These are phyloP conservation scores for Hypoxylon sp. DNA, from an alignment of 2,329 filamentous ascomycete genomes.

Conservation along the genomic window DNA sequence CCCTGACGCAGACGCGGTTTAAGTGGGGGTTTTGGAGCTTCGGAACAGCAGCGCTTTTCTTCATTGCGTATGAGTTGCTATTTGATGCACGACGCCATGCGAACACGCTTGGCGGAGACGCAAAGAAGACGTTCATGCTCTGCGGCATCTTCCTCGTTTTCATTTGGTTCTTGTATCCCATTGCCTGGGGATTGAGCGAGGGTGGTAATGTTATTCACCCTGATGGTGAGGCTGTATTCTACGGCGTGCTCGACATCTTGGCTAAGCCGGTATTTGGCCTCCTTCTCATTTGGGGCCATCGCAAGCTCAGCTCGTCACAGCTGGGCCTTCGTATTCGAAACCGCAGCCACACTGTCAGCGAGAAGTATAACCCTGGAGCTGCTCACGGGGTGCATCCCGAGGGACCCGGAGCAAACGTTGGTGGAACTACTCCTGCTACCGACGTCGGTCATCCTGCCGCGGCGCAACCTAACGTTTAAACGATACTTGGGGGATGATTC, in stretches of 20 bases:
- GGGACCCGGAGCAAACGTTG: slow-evolving; percentile 41
- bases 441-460: slow-evolving; percentile 9
- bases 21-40: slow-evolving; percentile 79
- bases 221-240: slow-evolving; percentile 78
- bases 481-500: neutral
- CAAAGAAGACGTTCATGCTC: slow-evolving; percentile 67
- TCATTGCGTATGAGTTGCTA: slow-evolving; percentile 73
- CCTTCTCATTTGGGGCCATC: slow-evolving; percentile 73
- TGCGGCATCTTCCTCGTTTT: slow-evolving; percentile 72
- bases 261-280: slow-evolving; percentile 75
- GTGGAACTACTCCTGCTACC: slow-evolving; percentile 23
- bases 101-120: slow-evolving; percentile 65
- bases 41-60: slow-evolving; percentile 67
- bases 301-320: slow-evolving; percentile 70
- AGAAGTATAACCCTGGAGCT: slow-evolving; percentile 45
- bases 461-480: slow-evolving; percentile 18
- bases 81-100: slow-evolving; percentile 70
- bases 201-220: slow-evolving; percentile 76
- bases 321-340: slow-evolving; percentile 66
- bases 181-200: slow-evolving; percentile 74
- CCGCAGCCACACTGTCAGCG: slow-evolving; percentile 40
- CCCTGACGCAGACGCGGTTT: slow-evolving; percentile 72
- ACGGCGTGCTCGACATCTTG: slow-evolving; percentile 75
- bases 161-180: slow-evolving; percentile 76
- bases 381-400: slow-evolving; percentile 35